phyloP scores from a whole-genome alignment of 177 flowering plant species.

The Telopea speciosissima region DNA sequence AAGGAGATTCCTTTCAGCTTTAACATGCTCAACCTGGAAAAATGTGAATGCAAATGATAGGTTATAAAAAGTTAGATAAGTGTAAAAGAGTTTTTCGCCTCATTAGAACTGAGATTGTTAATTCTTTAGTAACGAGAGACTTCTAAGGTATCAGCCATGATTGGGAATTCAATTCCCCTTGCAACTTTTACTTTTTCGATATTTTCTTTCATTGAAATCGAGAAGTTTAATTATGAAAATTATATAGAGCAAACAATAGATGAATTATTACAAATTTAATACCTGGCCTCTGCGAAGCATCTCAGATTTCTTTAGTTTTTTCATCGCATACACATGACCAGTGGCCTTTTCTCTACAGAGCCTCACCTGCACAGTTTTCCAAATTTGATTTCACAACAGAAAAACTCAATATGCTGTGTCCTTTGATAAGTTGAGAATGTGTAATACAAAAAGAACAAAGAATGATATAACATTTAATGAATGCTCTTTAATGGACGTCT shows the following conservation, averaged over 20 bases:
- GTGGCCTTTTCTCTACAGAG: conserved; percentile 51
- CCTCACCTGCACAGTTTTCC: conserved; percentile 38
- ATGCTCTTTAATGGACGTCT: background rate
- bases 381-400: conserved; percentile 1
- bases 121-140: too few relatives aligned
- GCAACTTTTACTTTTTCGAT: background rate
- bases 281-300: conserved; percentile 76
- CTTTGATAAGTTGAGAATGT: background rate
- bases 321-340: conserved; percentile 57
- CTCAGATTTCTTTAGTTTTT: conserved; percentile 57
- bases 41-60: background rate
- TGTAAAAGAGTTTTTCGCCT: background rate
- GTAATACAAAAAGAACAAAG: too few relatives aligned
- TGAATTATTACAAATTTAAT: conserved; percentile 3
- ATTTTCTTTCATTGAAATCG: background rate
- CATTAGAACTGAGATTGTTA: background rate
- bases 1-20: conserved; percentile 60
- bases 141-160: background rate
- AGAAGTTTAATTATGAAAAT: background rate
- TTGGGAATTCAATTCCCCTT: background rate
- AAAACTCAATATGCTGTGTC: background rate
- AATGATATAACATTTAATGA: background rate
- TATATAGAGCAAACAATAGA: background rate
- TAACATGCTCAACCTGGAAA: conserved; percentile 58
- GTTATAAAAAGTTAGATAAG: background rate